These are phyloP conservation scores for Cryphonectria japonica DNA, from an alignment of 2,329 filamentous ascomycete genomes.

Conservation along the genomic window DNA sequence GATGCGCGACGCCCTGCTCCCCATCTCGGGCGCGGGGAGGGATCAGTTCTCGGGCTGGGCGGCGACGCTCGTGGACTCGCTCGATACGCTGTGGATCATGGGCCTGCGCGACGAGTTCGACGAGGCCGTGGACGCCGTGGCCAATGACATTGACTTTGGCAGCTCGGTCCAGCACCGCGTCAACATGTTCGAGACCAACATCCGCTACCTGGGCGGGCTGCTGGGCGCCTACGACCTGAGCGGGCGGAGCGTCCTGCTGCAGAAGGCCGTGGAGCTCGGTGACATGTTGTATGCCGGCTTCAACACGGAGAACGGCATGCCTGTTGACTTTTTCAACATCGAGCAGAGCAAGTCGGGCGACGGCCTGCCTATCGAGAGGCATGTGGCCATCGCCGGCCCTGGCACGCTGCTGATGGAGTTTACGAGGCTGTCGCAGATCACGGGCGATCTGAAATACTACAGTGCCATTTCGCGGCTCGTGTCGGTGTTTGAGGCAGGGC, in stretches of 20 bases:
- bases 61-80: conserved; percentile 56
- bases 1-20: conserved; percentile 52
- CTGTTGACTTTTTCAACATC: conserved; percentile 53
- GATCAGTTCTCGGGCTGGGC: conserved; percentile 55
- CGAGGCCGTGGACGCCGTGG: conserved; percentile 47
- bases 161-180: conserved; percentile 37
- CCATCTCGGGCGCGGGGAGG: conserved; percentile 46
- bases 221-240: conserved; percentile 39
- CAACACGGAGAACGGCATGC: conserved; percentile 51
- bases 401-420: conserved; percentile 76
- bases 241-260: conserved; percentile 43
- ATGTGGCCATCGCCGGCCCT: conserved; percentile 49
- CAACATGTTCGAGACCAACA: conserved; percentile 51
- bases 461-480: conserved; percentile 72
- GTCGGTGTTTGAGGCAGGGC: conserved; percentile 65
- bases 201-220: conserved; percentile 49
- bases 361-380: conserved; percentile 39
- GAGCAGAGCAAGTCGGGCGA: conserved; percentile 42
- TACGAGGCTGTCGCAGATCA: conserved; percentile 73
- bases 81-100: conserved; percentile 57
- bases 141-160: conserved; percentile 45
- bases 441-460: conserved; percentile 73
- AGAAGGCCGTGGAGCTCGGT: conserved; percentile 50
- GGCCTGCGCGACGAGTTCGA: conserved; percentile 53
- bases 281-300: conserved; percentile 51